Percentiles rank a stretch among this genome's conserved stretches.
Conservation (phyloP, 2,329 filamentous ascomycete species). For the Dothistroma septosporum region DNA sequence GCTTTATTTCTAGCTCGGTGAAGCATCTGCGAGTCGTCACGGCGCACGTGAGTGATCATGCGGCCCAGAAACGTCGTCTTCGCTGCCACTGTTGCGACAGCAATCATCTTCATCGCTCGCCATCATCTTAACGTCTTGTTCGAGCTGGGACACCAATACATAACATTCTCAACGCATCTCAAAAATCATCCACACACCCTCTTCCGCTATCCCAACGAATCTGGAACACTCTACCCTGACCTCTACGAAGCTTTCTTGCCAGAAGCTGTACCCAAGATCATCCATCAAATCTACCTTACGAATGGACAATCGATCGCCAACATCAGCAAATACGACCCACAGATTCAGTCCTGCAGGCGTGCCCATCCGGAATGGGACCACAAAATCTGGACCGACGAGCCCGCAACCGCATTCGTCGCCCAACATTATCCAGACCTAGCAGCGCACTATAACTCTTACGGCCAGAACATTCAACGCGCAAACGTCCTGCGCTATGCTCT, state of each 20-base stretch:
- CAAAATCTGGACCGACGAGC: conserved; percentile 26
- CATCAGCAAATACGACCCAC: conserved; percentile 20
- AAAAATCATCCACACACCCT: conserved; percentile 18
- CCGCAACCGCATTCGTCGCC: conserved; percentile 23
- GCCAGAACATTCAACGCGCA: conserved; percentile 29
- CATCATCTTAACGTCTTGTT: conserved; percentile 22
- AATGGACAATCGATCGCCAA: conserved; percentile 18
- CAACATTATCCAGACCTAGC: conserved; percentile 25
- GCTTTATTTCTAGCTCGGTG: background rate
- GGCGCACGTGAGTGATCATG: conserved; percentile 5
- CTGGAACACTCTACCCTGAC: background rate
- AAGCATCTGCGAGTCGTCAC: background rate
- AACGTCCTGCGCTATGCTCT: conserved; percentile 31
- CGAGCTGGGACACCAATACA: conserved; percentile 25
- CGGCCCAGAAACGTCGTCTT: conserved; percentile 10
- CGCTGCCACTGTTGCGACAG: background rate
- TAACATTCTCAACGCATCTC: conserved; percentile 21
- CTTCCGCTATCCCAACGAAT: conserved; percentile 14
- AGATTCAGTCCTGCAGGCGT: conserved; percentile 22
- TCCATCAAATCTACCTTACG: conserved; percentile 29
- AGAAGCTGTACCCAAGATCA: conserved; percentile 22
- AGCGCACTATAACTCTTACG: conserved; percentile 25
- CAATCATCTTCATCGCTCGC: conserved; percentile 12
- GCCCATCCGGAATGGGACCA: conserved; percentile 26
- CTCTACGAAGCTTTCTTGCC: conserved; percentile 4